Evolutionary conservation across 2,329 filamentous ascomycete species (phyloP), one percentile per base, ranked within the genome.

Genomic region (Geosmithia morbida): DNA sequence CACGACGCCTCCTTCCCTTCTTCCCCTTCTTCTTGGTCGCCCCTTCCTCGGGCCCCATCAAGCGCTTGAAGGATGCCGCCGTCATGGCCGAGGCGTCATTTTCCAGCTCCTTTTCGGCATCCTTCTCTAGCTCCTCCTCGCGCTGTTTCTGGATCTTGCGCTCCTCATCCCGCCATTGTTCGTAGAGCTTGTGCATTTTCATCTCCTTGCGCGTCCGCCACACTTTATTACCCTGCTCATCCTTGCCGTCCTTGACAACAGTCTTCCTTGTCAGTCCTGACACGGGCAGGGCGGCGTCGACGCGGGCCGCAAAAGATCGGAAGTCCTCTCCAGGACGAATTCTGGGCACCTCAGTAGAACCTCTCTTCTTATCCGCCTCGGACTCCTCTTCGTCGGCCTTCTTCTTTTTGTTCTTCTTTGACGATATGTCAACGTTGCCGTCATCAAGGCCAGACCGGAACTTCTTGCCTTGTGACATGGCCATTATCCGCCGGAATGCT

Each of bases 401-500:
- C 33, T 37, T 37, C 33, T 37, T 37, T 11, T 37, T 37, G 20
- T 49, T 50, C 39, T 59, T 55, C 40, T 47, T 51, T 44, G 49
- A 46, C 43, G 53, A 58, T n/a, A 46, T 45, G 4, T 46, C 56
- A 44, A 56, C 57, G 17, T 57, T 57, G n/a, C 85, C 85, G 52
- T 92, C 77, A 59, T 94, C 83, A 8, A 94, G 69, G 7, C 83
- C 81, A 10, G 73, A 76, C 5, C 73, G 72, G 10, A 73, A 62
- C 50, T 71, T 75, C 57, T 79, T 81, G n/a, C 77, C 63, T 16
- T 69, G 64, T 41, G 82, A 76, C 53, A 81, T 77, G 33, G 85
- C 79, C 85, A 97, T 92, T 51, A 97, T 67, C 13, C 88, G 81
- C 51, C 79, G 78, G 64, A 98, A 98, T 1, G 85, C 87, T 54